These are phyloP conservation scores for Moesziomyces globuligerus DNA, from an alignment of 1,284 basidiomycete species.

Conservation along the genomic window DNA sequence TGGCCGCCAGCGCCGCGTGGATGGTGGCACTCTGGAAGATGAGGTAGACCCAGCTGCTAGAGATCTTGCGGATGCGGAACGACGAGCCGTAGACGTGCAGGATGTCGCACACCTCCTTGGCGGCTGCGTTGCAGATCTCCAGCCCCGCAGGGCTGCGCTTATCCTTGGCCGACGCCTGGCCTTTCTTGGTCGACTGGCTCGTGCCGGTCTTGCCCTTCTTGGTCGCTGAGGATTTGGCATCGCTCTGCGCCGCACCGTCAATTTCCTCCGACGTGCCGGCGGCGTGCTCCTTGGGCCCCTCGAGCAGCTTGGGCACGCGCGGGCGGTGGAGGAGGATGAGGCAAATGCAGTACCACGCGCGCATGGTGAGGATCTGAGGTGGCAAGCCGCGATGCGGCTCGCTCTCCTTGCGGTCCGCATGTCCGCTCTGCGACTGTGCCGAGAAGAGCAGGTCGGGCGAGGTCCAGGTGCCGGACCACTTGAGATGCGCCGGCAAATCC, in stretches of 20 bases:
- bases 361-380: slow-evolving; percentile 47
- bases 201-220: slow-evolving; percentile 3
- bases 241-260: background rate
- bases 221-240: background rate
- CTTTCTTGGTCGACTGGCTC: background rate
- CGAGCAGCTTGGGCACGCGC: slow-evolving; percentile 36
- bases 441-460: slow-evolving; percentile 18
- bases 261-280: slow-evolving; percentile 3
- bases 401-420: slow-evolving; percentile 20
- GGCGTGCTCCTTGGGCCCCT: slow-evolving; percentile 5
- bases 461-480: slow-evolving; percentile 41
- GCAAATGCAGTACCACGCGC: slow-evolving; percentile 54
- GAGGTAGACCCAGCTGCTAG: slow-evolving; percentile 50
- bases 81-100: slow-evolving; percentile 46
- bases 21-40: slow-evolving; percentile 54
- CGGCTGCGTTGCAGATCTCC: slow-evolving; percentile 45
- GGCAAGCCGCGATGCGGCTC: slow-evolving; percentile 35
- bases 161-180: background rate
- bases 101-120: slow-evolving; percentile 48
- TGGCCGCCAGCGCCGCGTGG: slow-evolving; percentile 42
- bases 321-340: slow-evolving; percentile 47
- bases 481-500: slow-evolving; percentile 33
- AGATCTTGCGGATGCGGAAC: slow-evolving; percentile 51
- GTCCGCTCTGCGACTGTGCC: background rate
- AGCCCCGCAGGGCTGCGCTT: slow-evolving; percentile 24